Conservation (phyloP, 495 filamentous ascomycete genomes). For the Xylaria cubensis region DNA sequence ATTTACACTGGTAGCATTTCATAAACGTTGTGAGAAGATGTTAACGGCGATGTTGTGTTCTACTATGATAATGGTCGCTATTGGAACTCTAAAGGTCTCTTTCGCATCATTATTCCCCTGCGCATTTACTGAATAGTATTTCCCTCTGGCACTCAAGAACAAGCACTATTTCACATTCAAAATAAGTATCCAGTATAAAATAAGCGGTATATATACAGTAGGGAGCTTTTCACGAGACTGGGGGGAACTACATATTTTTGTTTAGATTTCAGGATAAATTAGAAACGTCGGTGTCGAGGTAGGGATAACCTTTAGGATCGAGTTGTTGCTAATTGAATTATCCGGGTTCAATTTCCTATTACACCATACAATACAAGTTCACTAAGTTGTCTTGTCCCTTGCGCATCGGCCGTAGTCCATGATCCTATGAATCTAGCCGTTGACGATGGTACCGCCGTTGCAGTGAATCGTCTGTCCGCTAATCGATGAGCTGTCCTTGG, state of each 20-base stretch:
- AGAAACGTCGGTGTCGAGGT: background rate
- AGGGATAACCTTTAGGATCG: background rate
- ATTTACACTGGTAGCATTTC: background rate
- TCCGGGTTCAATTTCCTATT: background rate
- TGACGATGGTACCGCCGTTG: constrained; percentile 70
- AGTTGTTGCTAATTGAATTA: background rate
- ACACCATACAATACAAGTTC: background rate
- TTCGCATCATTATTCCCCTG: too few relatives aligned
- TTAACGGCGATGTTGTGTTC: background rate
- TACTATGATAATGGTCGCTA: background rate
- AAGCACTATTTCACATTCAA: too few relatives aligned
- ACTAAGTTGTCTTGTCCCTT: background rate
- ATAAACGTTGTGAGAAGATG: background rate
- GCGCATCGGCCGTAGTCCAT: background rate
- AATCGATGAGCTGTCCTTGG: constrained; percentile 73
- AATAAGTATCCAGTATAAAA: background rate
- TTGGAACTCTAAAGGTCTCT: background rate
- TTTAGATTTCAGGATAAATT: background rate
- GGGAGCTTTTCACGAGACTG: background rate
- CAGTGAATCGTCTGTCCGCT: constrained; percentile 69
- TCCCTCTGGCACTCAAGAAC: too few relatives aligned
- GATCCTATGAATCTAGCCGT: constrained; percentile 51
- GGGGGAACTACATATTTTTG: background rate
- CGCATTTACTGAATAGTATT: too few relatives aligned
- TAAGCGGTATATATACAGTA: background rate